Evolutionary conservation across 305 asterid genomes (phyloP).

Genomic region (Fraxinus nigra): DNA sequence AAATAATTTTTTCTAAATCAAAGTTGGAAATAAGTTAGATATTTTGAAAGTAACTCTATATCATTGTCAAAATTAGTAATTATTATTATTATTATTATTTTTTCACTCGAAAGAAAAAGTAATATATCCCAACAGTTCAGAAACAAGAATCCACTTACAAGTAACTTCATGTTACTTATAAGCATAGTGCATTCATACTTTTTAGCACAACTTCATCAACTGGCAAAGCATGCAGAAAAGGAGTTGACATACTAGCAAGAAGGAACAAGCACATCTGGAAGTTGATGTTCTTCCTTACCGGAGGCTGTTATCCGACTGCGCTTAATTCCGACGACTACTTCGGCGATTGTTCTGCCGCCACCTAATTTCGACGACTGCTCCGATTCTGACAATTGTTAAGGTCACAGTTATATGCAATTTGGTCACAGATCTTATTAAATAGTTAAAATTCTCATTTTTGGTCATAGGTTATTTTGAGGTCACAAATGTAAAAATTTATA

Average conservation of each 20-base stretch:
- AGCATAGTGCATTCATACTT: background rate
- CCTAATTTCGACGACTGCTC: too few relatives aligned
- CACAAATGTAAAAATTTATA: too few relatives aligned
- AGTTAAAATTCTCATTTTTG: too few relatives aligned
- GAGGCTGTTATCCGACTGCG: too few relatives aligned
- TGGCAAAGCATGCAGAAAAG: background rate
- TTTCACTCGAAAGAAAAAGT: background rate
- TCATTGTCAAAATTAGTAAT: background rate
- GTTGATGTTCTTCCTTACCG: conserved; percentile 70
- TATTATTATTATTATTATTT: background rate
- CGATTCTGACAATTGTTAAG: too few relatives aligned
- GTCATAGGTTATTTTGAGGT: too few relatives aligned
- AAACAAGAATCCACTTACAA: background rate
- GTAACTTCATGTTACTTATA: background rate
- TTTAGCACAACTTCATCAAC: background rate
- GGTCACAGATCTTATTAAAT: too few relatives aligned
- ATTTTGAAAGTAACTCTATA: background rate
- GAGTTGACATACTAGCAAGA: conserved; percentile 54
- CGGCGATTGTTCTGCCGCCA: too few relatives aligned
- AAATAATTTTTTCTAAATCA: background rate
- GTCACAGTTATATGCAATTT: too few relatives aligned
- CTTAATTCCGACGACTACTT: too few relatives aligned
- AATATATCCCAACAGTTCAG: background rate
- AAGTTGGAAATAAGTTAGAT: background rate
- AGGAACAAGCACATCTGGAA: conserved; percentile 90